Evolutionary conservation across 2,329 filamentous ascomycete genomes (phyloP), one percentile per base, ranked within the genome.

Genomic region (Cytospora piceae): DNA sequence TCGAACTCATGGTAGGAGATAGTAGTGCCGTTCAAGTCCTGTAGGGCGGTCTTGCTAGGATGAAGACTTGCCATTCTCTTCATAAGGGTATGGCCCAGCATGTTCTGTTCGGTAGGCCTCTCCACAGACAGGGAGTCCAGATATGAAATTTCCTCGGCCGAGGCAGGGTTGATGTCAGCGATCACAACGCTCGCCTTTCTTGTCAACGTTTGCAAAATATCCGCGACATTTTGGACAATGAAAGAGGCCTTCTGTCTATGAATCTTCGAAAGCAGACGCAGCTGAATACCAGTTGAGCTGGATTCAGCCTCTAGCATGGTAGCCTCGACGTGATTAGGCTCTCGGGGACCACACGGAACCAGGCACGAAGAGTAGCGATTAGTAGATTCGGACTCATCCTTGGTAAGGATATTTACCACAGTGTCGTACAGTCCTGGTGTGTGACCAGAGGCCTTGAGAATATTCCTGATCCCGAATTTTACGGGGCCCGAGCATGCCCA

Each of bases 41-140:
- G 37, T 14, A 42, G 37, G n/a, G 31, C 54, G 14, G 54, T 57
- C 31, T 57, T 29, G 9, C 15, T 31, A 57, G 54, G 54, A 11
- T 57, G 34, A 29, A n/a, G 54, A 39, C 54, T 57, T 37, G 54
- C 54, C 54, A 32, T 57, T 57, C 31, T 29, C 27, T 57, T 31
- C n/a, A 32, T 29, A 22, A 37, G 29, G 22, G 54, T 57, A 57
- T 57, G 54, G 15, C 15, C 27, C 31, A 32, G 15, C 4, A 32
- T 37, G 31, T 32, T 37, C 31, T 22, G 37, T 37, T 57, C 54
- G 9, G 54, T 32, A 39, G 54, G 54, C 54, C 15, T 34, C 12
- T 42, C 37, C 37, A 15, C 15, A 17, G 37, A 42, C 17, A 42
- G 7, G 15, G 12, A 15, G 15, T 17, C 37, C 37, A 42, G 3